Conservation (phyloP, 2,329 filamentous ascomycete genomes). For the Pseudocercospora fuligena region DNA sequence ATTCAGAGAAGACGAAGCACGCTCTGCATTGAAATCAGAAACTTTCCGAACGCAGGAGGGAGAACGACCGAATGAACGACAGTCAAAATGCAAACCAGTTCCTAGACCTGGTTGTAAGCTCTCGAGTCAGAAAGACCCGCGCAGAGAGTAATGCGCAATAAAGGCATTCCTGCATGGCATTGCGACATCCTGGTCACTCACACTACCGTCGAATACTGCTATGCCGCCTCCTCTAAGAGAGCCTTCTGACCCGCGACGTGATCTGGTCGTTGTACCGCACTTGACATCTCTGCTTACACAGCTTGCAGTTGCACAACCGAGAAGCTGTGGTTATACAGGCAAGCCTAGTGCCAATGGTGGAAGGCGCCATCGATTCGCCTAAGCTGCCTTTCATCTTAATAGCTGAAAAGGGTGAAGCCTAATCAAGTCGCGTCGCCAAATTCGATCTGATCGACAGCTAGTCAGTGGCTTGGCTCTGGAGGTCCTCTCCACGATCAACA, state of each 20-base stretch:
- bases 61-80: background rate
- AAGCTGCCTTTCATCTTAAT: constrained; percentile 1
- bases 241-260: background rate
- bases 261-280: background rate
- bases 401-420: constrained; percentile 8
- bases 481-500: background rate
- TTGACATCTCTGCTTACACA: background rate
- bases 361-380: background rate
- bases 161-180: background rate
- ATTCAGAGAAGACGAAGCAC: too few relatives aligned
- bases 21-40: background rate
- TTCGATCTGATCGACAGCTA: constrained; percentile 6
- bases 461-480: constrained; percentile 3
- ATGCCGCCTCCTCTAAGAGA: background rate
- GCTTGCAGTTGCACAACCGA: background rate
- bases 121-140: background rate
- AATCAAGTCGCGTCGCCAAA: constrained; percentile 4
- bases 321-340: background rate
- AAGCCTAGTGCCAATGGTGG: background rate
- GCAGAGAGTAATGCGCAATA: background rate
- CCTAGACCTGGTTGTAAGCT: background rate
- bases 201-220: background rate
- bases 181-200: background rate
- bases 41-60: background rate
- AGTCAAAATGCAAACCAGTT: background rate